A percentile compares a stretch with the other conserved stretches of the same genome.
Conservation (phyloP, 2,329 filamentous ascomycete species). For the Penicillium digitatum region DNA sequence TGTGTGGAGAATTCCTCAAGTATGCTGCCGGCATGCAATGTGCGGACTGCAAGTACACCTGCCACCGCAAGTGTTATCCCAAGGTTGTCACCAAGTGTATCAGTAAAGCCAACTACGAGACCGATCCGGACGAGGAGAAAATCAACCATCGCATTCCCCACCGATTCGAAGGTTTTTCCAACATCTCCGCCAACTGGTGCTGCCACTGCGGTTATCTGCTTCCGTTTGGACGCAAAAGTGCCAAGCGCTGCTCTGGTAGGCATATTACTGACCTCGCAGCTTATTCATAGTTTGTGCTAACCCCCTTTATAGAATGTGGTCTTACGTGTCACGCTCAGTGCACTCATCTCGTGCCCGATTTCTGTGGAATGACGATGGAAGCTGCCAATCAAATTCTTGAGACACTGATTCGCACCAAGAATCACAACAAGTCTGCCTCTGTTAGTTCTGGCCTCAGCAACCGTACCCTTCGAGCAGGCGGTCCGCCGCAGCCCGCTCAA, state of each 20-base stretch:
- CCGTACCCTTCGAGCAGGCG: constrained; percentile 60
- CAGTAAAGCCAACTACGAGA: constrained; percentile 98
- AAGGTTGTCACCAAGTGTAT: constrained; percentile 99
- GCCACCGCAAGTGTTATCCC: constrained; percentile 93
- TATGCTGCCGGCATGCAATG: constrained; percentile 99
- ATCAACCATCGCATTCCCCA: constrained; percentile 99
- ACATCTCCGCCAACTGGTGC: constrained; percentile 98
- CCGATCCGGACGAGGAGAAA: constrained; percentile 97
- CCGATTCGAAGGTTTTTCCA: constrained; percentile 93
- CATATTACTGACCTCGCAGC: not conserved
- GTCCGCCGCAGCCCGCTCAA: constrained; percentile 42
- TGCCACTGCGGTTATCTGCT: constrained; percentile 97
- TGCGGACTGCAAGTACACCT: constrained; percentile 98
- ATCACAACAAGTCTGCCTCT: constrained; percentile 57
- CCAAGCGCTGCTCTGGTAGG: constrained; percentile 80
- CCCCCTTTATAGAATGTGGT: constrained; percentile 64
- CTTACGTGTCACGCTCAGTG: constrained; percentile 89
- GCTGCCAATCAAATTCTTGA: constrained; percentile 90
- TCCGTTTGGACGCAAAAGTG: constrained; percentile 91
- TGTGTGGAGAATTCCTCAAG: constrained; percentile 97
- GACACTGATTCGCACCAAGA: constrained; percentile 76
- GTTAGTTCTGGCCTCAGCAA: constrained; percentile 56
- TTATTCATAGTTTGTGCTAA: constrained; percentile 10
- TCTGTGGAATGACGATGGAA: constrained; percentile 99
- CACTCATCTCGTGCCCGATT: constrained; percentile 93